Evolutionary conservation across 2,329 filamentous ascomycete genomes (phyloP).

Genomic region (Aspergillus bombycis): DNA sequence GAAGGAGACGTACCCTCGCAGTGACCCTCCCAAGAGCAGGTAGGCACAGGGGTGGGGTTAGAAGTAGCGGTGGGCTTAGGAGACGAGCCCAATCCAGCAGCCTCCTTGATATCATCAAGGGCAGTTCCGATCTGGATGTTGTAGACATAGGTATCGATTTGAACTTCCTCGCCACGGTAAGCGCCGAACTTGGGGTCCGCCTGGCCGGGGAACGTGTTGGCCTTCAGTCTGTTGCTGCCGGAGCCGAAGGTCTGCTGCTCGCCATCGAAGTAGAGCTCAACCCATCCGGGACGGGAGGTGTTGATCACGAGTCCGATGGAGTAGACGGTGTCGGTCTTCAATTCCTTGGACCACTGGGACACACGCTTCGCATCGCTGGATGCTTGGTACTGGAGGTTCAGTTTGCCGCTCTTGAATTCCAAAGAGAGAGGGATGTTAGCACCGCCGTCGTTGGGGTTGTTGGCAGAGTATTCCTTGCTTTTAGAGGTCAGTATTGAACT

Average conservation of each 20-base stretch:
- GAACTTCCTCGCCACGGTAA: neutral
- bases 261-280: constrained; percentile 7
- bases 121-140: neutral
- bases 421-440: constrained; percentile 9
- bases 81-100: neutral
- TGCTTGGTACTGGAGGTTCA: constrained; percentile 6
- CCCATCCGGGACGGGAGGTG: constrained; percentile 2
- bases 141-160: constrained; percentile 3
- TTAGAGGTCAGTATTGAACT: neutral
- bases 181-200: constrained; percentile 5
- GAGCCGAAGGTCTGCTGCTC: constrained; percentile 3
- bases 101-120: neutral
- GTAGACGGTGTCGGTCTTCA: neutral
- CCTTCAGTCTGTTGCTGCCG: neutral
- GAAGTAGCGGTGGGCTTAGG: neutral
- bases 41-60: neutral
- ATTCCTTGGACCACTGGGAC: constrained; percentile 1
- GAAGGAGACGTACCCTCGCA: neutral
- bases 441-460: constrained; percentile 7
- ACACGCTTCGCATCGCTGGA: neutral
- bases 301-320: constrained; percentile 6
- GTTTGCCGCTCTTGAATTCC: neutral
- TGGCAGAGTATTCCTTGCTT: constrained; percentile 14
- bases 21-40: neutral
- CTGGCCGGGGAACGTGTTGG: constrained; percentile 1